A percentile compares a stretch with the other conserved stretches of the same genome.
Conservation (phyloP, 2,329 filamentous ascomycete genomes). For the Alternaria postmessia region DNA sequence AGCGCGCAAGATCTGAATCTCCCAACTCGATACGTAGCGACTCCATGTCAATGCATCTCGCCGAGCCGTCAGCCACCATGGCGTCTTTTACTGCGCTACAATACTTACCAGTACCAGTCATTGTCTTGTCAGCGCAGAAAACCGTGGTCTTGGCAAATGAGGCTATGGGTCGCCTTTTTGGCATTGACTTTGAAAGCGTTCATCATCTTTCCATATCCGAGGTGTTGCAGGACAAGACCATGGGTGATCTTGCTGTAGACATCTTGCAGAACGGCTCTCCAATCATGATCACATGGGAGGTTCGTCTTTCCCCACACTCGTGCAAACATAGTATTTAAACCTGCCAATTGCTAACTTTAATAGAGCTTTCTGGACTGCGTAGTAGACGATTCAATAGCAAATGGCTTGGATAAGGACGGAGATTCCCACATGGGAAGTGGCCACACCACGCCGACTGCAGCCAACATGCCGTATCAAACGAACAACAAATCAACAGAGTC, state of each 20-base stretch:
- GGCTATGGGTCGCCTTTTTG: conserved; percentile 74
- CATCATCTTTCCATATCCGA: conserved; percentile 63
- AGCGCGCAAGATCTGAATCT: conserved; percentile 31
- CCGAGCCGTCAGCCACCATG: conserved; percentile 39
- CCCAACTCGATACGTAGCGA: conserved; percentile 45
- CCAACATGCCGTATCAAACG: conserved; percentile 12
- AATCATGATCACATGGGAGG: conserved; percentile 61
- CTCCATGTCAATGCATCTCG: conserved; percentile 41
- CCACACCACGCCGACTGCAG: conserved; percentile 41
- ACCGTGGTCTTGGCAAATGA: conserved; percentile 78
- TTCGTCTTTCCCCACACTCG: conserved; percentile 23
- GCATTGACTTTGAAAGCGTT: conserved; percentile 59
- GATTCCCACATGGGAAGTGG: conserved; percentile 32
- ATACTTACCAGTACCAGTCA: conserved; percentile 75
- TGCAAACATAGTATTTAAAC: background rate
- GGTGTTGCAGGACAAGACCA: conserved; percentile 68
- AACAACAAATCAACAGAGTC: conserved; percentile 15
- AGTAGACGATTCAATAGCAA: conserved; percentile 47
- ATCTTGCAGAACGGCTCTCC: conserved; percentile 72
- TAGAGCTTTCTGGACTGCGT: conserved; percentile 56
- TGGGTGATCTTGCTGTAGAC: conserved; percentile 76
- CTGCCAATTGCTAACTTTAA: conserved; percentile 18
- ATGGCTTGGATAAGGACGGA: conserved; percentile 18
- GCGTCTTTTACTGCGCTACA: conserved; percentile 65
- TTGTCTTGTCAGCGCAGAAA: conserved; percentile 74